Base-by-base conservation (phyloP, 208 protist genomes). In the Trypanosoma rangeli region DNA sequence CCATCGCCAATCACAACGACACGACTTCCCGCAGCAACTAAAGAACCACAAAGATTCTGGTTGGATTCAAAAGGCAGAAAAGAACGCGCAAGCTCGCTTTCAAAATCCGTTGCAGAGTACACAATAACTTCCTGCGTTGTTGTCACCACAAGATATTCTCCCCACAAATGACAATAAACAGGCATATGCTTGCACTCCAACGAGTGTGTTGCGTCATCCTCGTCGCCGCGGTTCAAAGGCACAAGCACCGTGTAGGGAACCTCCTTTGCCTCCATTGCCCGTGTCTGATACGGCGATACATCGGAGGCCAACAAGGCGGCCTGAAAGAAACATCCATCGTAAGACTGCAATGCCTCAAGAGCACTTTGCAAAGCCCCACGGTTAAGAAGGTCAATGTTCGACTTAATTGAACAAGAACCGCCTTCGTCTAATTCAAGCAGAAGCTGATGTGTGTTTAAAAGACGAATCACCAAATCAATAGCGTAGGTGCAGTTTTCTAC, bases 401-500 rank as follows among this genome's bases (percentile, higher is more conserved):
- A 10, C 57, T 78, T 65, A 65, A 46, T 39, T 48, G 26, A 35
- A 53, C 3, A 54, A 29, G 24, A 13, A 44, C 16, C 28, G 67
- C 26, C 56, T 26, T 69, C 68, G 28, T 57, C 73, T 37, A 95
- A 57, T 56, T 95, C 82, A 16, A 63, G 58, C 42, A 95, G 63
- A 57, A 95, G 35, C 7, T 79, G 50, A 35, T 73, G 69, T 22
- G 82, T 75, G 54, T 83, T 78, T 60, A 94, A 68, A n/a, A 95
- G 78, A 35, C 84, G 85, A 31, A 91, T 82, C 49, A 90, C 80
- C 42, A 70, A 80, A 63, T 88, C 90, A 46, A 95, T 74, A 22
- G 76, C 62, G 75, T 92, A 82, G 20, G 80, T 70, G 24, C 48
- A 61, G 56, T 78, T 80, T 29, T 56, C 54, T 58, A 35, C 42